Percentiles rank a stretch among this genome's conserved stretches.
These are phyloP conservation scores for Cudoniella acicularis DNA, from an alignment of 495 filamentous ascomycete genomes.

Conservation along the genomic window DNA sequence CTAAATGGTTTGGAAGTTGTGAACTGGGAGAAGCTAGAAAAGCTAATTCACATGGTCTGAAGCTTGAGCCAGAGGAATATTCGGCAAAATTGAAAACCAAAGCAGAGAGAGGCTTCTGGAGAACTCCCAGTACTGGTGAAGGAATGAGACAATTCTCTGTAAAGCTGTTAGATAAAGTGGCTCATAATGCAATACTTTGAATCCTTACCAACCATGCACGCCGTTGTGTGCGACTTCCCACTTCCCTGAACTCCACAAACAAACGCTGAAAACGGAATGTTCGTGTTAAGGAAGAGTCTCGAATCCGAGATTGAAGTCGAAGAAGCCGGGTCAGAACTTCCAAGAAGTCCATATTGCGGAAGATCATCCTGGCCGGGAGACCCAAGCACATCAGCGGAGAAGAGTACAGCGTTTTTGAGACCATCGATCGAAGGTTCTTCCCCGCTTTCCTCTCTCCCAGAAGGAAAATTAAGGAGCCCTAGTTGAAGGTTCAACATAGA, in stretches of 20 bases:
- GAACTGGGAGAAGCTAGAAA: background rate
- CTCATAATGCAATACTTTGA: slow-evolving; percentile 44
- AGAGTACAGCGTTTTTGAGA: too few species aligned
- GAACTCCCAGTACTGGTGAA: background rate
- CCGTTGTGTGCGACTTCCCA: slow-evolving; percentile 71
- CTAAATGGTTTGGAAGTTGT: too few species aligned
- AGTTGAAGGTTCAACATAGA: too few species aligned
- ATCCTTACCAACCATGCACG: slow-evolving; percentile 66
- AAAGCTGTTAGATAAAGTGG: slow-evolving; percentile 49
- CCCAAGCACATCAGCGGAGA: too few species aligned
- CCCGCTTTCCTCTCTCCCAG: too few species aligned
- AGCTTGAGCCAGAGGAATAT: background rate
- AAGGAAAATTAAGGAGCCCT: too few species aligned
- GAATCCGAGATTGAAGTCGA: too few species aligned
- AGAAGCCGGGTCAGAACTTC: too few species aligned
- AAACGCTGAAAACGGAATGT: slow-evolving; percentile 64
- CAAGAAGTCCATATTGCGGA: too few species aligned
- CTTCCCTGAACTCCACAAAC: slow-evolving; percentile 76
- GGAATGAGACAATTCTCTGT: background rate
- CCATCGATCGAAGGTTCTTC: too few species aligned
- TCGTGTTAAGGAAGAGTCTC: slow-evolving; percentile 61
- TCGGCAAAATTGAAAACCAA: background rate
- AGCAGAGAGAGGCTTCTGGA: background rate
- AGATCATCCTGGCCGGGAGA: too few species aligned
- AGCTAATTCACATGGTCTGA: background rate